Base-by-base conservation (phyloP, 164 flowering plant genomes). In the Cinnamomum chago region DNA sequence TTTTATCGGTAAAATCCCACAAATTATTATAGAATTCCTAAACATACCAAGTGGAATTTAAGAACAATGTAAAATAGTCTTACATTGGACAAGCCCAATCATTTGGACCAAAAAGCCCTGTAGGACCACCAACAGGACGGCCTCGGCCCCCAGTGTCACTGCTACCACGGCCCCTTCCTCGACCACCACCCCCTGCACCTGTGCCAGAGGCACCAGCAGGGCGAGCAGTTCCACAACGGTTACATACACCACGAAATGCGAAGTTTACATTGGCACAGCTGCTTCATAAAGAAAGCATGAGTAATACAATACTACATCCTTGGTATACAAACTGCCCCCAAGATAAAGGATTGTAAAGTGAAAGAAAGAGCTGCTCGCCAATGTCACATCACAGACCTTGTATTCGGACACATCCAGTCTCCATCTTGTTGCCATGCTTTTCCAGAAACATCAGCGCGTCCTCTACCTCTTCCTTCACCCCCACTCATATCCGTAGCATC, bases 351-450 rank as follows among this genome's bases (percentile, higher is more conserved):
- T 13, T 13, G 62, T 72, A 76, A 65, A 90, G 80, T 88, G 84
- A 83, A 28, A 67, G 83, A 85, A 88, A 92, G 89, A 88, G 97
- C 93, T 84, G 95, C 99, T 94, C 98, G 92, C 98, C 99, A 84
- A 96, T 90, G 75, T 94, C 98, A 90, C 85, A 91, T 91, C 91
- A 94, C 98, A 94, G 98, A 96, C 99, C 99, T 96, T 96, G 99
- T 89, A 92, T 94, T 94, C 24, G 98, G 92, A 85, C 98, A 96
- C 83, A 80, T 0, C 99, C 99, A 96, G 80, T 96, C 99, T 74
- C 98, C 99, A 13, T 92, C 99, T 82, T 96, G 97, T 75, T 91
- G 95, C 99, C 99, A 94, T 73, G 95, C 79, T 82, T 92, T 94
- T 51, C 85, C 95, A 7, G 87, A 58, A 76, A 82, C 92, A 84